These are phyloP conservation scores for Penicillium sp. DNA, from an alignment of 2,329 filamentous ascomycete genomes.

Conservation along the genomic window DNA sequence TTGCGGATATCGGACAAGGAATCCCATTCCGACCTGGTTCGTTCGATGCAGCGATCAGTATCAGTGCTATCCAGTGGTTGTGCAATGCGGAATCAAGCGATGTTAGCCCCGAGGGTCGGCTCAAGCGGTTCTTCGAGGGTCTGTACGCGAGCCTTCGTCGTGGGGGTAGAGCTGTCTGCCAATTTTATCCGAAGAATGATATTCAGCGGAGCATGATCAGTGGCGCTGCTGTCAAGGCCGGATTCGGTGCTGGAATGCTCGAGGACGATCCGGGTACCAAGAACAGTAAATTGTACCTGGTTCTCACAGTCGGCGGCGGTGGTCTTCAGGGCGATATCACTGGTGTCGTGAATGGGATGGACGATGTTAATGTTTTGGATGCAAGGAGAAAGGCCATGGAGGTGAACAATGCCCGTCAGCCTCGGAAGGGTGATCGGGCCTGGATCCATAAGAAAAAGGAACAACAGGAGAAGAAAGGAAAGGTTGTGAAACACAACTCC, in stretches of 20 bases:
- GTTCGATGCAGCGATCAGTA: conserved; percentile 94
- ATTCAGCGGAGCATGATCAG: conserved; percentile 91
- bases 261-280: conserved; percentile 97
- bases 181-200: conserved; percentile 98
- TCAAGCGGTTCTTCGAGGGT: conserved; percentile 89
- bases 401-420: conserved; percentile 44
- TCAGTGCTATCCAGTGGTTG: conserved; percentile 96
- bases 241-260: conserved; percentile 91
- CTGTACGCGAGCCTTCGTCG: conserved; percentile 82
- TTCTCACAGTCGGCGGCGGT: conserved; percentile 84
- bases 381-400: conserved; percentile 58
- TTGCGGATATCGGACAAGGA: conserved; percentile 94
- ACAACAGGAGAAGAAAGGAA: conserved; percentile 93
- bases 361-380: conserved; percentile 81
- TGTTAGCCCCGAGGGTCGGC: conserved; percentile 75
- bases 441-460: conserved; percentile 70
- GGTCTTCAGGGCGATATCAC: conserved; percentile 75
- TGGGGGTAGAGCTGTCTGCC: conserved; percentile 88
- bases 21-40: conserved; percentile 89
- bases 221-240: conserved; percentile 85
- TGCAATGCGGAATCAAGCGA: conserved; percentile 93
- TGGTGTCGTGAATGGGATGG: conserved; percentile 85
- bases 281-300: conserved; percentile 94
- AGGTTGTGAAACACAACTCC: conserved; percentile 86
- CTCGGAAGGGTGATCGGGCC: conserved; percentile 55